Evolutionary conservation across 2,329 filamentous ascomycete species (phyloP).

Genomic region (Dactylellina haptotyla): DNA sequence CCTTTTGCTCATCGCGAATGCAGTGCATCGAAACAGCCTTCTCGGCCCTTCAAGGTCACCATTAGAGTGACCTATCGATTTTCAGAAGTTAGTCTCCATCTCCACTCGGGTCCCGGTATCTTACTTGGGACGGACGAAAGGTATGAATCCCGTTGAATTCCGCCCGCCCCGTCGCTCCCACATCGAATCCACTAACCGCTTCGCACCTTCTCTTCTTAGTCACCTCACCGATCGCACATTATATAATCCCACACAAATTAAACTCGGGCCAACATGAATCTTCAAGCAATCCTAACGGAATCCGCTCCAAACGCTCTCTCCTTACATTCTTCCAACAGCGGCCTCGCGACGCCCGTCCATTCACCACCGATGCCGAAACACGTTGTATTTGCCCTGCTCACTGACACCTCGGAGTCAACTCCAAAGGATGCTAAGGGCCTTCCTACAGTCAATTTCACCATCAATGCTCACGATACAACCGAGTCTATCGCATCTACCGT

Average conservation of each 20-base stretch:
- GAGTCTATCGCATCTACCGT: slow-evolving; percentile 98
- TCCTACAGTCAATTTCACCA: slow-evolving; percentile 68
- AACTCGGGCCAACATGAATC: slow-evolving; percentile 56
- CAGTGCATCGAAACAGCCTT: slow-evolving; percentile 51
- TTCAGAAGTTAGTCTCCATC: slow-evolving; percentile 18
- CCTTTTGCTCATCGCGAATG: slow-evolving; percentile 52
- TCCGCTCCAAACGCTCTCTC: slow-evolving; percentile 40
- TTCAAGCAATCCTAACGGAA: slow-evolving; percentile 57
- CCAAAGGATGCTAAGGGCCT: not conserved
- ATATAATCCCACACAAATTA: slow-evolving; percentile 25
- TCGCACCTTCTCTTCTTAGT: slow-evolving; percentile 9
- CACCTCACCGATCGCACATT: slow-evolving; percentile 49
- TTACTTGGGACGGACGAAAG: slow-evolving; percentile 27
- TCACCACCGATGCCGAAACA: slow-evolving; percentile 57
- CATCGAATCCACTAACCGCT: slow-evolving; percentile 11
- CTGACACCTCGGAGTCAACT: slow-evolving; percentile 54
- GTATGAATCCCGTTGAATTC: slow-evolving; percentile 7
- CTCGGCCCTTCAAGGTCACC: slow-evolving; percentile 46
- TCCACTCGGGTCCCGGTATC: slow-evolving; percentile 13
- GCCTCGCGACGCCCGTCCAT: slow-evolving; percentile 54
- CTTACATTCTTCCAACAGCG: slow-evolving; percentile 20
- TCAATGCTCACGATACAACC: slow-evolving; percentile 93
- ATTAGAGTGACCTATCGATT: slow-evolving; percentile 46
- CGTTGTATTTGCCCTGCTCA: slow-evolving; percentile 56
- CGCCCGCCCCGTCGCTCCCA: too few species aligned